Conservation (phyloP, 2,329 filamentous ascomycete species). For the Talaromyces funiculosus region DNA sequence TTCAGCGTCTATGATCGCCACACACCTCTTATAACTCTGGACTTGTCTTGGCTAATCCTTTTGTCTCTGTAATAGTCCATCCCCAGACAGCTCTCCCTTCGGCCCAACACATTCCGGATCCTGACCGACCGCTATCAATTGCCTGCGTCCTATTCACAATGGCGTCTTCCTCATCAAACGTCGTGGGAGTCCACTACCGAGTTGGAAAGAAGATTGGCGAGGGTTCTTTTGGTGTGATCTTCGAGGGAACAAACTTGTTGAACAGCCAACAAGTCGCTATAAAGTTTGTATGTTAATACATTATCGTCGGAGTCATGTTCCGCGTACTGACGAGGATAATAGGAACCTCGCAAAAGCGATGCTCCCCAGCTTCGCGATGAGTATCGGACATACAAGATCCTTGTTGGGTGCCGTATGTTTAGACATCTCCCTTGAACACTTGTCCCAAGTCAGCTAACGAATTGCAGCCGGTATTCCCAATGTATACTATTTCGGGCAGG, state of each 20-base stretch:
- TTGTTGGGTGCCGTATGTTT: constrained; percentile 94
- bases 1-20: not conserved
- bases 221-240: constrained; percentile 97
- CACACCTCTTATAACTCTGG: not conserved
- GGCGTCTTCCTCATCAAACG: constrained; percentile 88
- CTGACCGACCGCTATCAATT: not conserved
- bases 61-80: not conserved
- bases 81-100: not conserved
- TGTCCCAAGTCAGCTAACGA: constrained; percentile 29
- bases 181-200: constrained; percentile 96
- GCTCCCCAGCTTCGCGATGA: constrained; percentile 96
- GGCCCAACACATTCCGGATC: not conserved
- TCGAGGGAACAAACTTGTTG: constrained; percentile 95
- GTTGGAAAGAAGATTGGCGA: constrained; percentile 99
- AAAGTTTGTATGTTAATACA: constrained; percentile 73
- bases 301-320: constrained; percentile 5
- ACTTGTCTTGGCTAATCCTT: not conserved
- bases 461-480: constrained; percentile 87
- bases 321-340: constrained; percentile 19
- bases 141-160: constrained; percentile 45
- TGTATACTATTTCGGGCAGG: constrained; percentile 99
- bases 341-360: constrained; percentile 98
- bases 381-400: constrained; percentile 98
- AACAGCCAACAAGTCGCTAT: constrained; percentile 99
- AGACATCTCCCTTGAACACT: constrained; percentile 17